Evolutionary conservation across 1,284 basidiomycete species (phyloP), one percentile per base, ranked within the genome.

Genomic region (Moesziomyces globuligerus): DNA sequence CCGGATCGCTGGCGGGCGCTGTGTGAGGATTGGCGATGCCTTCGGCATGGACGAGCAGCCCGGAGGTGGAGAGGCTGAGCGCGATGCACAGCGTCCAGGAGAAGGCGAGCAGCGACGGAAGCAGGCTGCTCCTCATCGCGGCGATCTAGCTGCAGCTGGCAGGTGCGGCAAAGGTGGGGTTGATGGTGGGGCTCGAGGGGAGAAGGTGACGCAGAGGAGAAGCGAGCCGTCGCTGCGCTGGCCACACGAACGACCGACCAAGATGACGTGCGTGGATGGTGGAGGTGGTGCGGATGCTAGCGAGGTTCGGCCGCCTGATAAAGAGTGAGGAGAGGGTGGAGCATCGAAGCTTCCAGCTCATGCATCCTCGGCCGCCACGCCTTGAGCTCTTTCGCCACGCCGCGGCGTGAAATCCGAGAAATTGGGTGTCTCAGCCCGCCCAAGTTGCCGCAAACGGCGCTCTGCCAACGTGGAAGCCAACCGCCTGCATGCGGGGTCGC

Each of bases 101-200:
- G n/a, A 71, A 49, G 38, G 57, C 67, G 48, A 70, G 42, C 23
- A 70, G 60, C 42, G 67, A 70, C 5, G 61, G 57, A 18, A 66
- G 41, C 21, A 70, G 42, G 37, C 21, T 44, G 37, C 51, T 50
- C 46, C 47, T 58, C 67, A 70, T 70, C 29, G 29, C 29, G 29
- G 29, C 29, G 29, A 15, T 3, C 13, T 32, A 32, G 29, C 29
- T 32, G 29, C 10, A 15, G 29, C 29, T 32, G 7, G n/a, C n/a
- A 15, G 17, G 29, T 29, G 29, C 29, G 3, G 28, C 29, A 11
- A 15, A 32, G 29, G 17, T 3, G 13, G 29, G 13, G 29, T 6
- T 6, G 29, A 15, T 3, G 7, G 17, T 15, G 29, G 13, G 7
- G 1, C 29, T 13, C 17, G 29, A 5, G 17, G 29, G 3, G 29